These are phyloP conservation scores for Fusarium poae DNA, from an alignment of 2,329 filamentous ascomycete species.

Conservation along the genomic window DNA sequence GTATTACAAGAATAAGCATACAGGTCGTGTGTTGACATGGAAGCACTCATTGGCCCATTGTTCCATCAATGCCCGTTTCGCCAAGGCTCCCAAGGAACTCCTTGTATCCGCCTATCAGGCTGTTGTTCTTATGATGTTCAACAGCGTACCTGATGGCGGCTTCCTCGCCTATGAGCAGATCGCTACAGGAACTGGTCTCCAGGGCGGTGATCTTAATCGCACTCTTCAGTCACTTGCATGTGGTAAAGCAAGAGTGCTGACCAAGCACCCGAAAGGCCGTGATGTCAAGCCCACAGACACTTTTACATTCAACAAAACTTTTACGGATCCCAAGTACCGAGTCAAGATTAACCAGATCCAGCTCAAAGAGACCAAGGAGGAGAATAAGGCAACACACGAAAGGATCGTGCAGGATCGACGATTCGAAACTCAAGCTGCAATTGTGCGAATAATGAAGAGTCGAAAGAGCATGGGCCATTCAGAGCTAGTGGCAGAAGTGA, in stretches of 20 bases:
- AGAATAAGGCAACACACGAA: conserved; percentile 95
- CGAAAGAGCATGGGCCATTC: conserved; percentile 87
- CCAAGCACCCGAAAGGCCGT: conserved; percentile 85
- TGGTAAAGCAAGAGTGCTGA: conserved; percentile 85
- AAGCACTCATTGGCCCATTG: conserved; percentile 95
- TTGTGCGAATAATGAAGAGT: conserved; percentile 97
- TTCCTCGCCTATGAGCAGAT: conserved; percentile 83
- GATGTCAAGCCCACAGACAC: conserved; percentile 84
- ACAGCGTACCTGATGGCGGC: conserved; percentile 70
- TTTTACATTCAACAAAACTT: conserved; percentile 83
- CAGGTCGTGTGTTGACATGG: conserved; percentile 87
- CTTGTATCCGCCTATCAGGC: conserved; percentile 94
- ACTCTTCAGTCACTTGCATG: conserved; percentile 96
- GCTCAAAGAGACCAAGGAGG: conserved; percentile 92
- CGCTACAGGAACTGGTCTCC: conserved; percentile 77
- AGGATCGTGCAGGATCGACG: conserved; percentile 89
- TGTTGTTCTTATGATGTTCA: conserved; percentile 91
- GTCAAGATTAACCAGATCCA: conserved; percentile 99
- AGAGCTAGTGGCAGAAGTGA: conserved; percentile 92
- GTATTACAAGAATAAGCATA: conserved; percentile 92
- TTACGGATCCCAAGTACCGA: conserved; percentile 84
- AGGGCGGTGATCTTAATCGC: conserved; percentile 82
- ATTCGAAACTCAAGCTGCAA: conserved; percentile 96
- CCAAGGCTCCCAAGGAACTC: conserved; percentile 85
- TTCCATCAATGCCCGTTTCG: conserved; percentile 83